phyloP scores from a whole-genome alignment of 768 basidiomycete genomes.

The Rhodotorula babjevae region DNA sequence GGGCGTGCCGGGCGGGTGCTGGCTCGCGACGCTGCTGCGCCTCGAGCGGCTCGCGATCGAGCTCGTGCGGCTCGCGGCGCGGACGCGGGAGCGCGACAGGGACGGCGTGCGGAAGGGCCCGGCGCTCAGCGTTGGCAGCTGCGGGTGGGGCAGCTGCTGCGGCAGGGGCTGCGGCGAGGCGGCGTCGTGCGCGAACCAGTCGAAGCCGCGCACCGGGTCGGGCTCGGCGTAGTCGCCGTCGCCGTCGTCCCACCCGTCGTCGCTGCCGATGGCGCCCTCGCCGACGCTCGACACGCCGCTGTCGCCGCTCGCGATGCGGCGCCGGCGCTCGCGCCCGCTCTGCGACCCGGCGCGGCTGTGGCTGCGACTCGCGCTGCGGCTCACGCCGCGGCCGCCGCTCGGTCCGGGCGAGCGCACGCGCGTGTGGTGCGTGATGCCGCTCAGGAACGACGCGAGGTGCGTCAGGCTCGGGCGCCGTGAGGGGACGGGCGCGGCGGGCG shows the following conservation, averaged over 20 bases:
- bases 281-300: background rate
- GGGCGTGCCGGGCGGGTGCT: background rate
- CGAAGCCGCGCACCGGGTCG: background rate
- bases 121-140: too few species aligned
- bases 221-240: background rate
- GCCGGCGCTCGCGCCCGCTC: background rate
- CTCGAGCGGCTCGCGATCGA: background rate
- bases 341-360: conserved; percentile 8
- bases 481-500: background rate
- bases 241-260: background rate
- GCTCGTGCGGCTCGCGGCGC: conserved; percentile 4
- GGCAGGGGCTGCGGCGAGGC: background rate
- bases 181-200: background rate
- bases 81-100: background rate
- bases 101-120: background rate
- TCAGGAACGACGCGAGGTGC: conserved; percentile 34
- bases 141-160: too few species aligned
- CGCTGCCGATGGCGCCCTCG: background rate
- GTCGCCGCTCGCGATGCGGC: background rate
- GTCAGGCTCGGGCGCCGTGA: conserved; percentile 12
- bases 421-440: conserved; percentile 35
- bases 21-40: background rate
- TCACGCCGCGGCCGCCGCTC: conserved; percentile 28
- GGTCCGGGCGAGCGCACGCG: conserved; percentile 25
- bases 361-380: conserved; percentile 20